These are phyloP conservation scores for Vitis labrusca DNA, from an alignment of 164 flowering plant species.

Conservation along the genomic window DNA sequence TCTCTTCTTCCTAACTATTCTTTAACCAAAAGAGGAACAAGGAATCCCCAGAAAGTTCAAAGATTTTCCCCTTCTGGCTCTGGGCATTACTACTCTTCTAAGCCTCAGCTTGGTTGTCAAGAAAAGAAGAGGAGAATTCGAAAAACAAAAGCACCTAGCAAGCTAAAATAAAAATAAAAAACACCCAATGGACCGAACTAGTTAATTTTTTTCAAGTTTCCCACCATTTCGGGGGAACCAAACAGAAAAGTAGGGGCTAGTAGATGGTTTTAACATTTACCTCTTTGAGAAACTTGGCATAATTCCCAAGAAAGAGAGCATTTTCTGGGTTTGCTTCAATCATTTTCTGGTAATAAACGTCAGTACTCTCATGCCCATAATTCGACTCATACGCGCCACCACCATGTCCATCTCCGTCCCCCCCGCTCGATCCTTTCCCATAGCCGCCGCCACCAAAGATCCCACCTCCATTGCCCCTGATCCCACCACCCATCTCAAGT, in stretches of 20 bases:
- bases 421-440: constrained; percentile 13
- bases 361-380: constrained; percentile 34
- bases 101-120: too few species aligned
- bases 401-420: constrained; percentile 21
- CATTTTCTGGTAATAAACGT: constrained; percentile 50
- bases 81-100: too few species aligned
- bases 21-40: too few species aligned
- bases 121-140: too few species aligned
- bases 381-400: constrained; percentile 21
- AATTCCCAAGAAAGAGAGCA: constrained; percentile 50
- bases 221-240: background rate
- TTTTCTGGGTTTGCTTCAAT: constrained; percentile 60
- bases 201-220: too few species aligned
- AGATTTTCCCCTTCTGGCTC: too few species aligned
- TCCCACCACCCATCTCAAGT: constrained; percentile 29
- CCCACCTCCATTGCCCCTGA: constrained; percentile 25
- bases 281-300: constrained; percentile 63
- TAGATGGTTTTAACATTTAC: constrained; percentile 17
- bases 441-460: constrained; percentile 23
- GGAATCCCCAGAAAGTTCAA: too few species aligned
- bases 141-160: too few species aligned
- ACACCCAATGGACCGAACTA: too few species aligned
- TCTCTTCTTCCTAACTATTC: too few species aligned
- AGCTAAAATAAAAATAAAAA: too few species aligned
- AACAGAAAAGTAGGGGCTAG: background rate